Evolutionary conservation across 1,284 basidiomycete genomes (phyloP), one percentile per base, ranked within the genome.

Genomic region (Xerocomus minutiporus): DNA sequence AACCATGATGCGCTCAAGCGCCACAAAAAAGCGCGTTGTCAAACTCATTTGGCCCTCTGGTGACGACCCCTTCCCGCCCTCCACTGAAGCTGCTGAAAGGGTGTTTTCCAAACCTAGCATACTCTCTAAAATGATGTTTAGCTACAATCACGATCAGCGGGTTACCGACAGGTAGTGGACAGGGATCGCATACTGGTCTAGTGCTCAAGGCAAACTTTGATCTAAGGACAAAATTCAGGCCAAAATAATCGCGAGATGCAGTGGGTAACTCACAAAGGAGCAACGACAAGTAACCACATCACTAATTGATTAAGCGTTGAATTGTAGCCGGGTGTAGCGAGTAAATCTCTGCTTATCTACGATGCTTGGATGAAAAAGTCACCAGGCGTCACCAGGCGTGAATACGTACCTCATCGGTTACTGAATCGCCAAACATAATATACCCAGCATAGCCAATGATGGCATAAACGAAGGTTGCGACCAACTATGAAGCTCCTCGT

Each of bases 281-380:
- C 89, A 53, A 97, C 73, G 25, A 95, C 93, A 38, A 98, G 85
- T 75, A 94, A 85, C 90, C 93, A 95, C 43, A 97, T 77, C 5
- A 87, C 88, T 25, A 91, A 59, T 46, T 83, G 73, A 67, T 96
- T 98, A 12, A 97, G 72, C 4, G 73, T 61, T 2, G 77, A 72
- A 47, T 88, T 92, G 68, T 91, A 96, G 13, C 86, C 90, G 3
- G 84, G 78, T 0, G 86, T 89, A 29, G 75, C 74, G 49, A 94
- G 79, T 32, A 98, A 72, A 66, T 98, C 88, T 57, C 83, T 81
- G 55, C 93, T 97, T 67, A 98, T 87, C 86, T 93, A 56, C 11
- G 26, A 34, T 45, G 44, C 40, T 52, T 40, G 29, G 26, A 36
- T 48, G 39, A 46, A 36, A 31, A 38, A 50, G 25, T 13, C 36